Evolutionary conservation across 2,329 filamentous ascomycete genomes (phyloP).

Genomic region (Aspergillus melleus): DNA sequence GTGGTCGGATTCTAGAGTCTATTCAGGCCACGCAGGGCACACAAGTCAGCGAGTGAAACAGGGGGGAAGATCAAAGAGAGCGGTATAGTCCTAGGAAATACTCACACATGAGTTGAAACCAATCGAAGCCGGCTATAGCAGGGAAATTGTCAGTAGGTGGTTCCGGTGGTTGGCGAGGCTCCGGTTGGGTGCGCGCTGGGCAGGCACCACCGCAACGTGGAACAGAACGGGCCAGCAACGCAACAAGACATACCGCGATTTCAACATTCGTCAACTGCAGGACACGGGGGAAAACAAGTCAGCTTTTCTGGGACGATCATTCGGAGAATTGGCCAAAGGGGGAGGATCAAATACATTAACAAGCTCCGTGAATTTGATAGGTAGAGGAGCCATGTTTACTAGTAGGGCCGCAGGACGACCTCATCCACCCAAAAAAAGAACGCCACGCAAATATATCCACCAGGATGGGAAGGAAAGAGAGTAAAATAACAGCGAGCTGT

Average conservation of each 20-base stretch:
- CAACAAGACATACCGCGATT: constrained; percentile 51
- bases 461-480: constrained; percentile 19
- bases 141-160: constrained; percentile 28
- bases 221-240: constrained; percentile 4
- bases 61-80: not conserved
- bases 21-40: constrained; percentile 18
- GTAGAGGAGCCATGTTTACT: constrained; percentile 63
- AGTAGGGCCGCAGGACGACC: constrained; percentile 43
- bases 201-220: constrained; percentile 14
- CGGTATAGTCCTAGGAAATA: constrained; percentile 21
- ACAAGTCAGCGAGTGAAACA: constrained; percentile 17
- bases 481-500: constrained; percentile 21
- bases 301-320: constrained; percentile 9
- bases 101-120: constrained; percentile 85
- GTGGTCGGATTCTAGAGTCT: constrained; percentile 97
- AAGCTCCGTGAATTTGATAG: constrained; percentile 92
- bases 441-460: constrained; percentile 36
- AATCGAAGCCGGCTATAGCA: constrained; percentile 65
- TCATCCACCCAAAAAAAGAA: constrained; percentile 43
- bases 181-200: constrained; percentile 7
- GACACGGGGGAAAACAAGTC: constrained; percentile 35
- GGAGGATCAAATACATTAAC: constrained; percentile 64
- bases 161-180: constrained; percentile 2
- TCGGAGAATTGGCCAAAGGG: constrained; percentile 24
- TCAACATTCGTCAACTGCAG: constrained; percentile 53